Percentiles rank a stretch among this genome's conserved stretches.
Conservation (phyloP, 192 early-diverging fungal species). For the Gaertneriomyces sp. region DNA sequence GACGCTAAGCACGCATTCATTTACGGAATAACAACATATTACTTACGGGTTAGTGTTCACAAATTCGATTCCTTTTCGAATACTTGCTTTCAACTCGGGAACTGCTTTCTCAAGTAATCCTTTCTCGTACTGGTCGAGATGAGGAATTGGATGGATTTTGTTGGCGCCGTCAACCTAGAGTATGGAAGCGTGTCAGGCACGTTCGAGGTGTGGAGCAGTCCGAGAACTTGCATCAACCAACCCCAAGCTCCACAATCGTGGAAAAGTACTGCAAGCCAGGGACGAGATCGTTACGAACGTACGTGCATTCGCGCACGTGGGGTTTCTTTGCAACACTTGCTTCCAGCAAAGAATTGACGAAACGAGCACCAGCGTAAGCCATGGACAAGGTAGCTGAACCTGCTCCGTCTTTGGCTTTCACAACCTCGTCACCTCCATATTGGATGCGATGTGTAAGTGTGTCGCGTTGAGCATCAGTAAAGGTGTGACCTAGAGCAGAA, state of each 20-base stretch:
- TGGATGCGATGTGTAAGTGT: constrained; percentile 92
- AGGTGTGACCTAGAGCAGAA: constrained; percentile 62
- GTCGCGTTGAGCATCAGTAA: constrained; percentile 78
- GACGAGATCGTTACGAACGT: constrained; percentile 40
- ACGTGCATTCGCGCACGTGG: constrained; percentile 51
- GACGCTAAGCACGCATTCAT: too few relatives aligned
- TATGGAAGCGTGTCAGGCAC: background rate
- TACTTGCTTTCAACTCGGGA: too few relatives aligned
- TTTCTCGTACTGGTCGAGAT: constrained; percentile 46
- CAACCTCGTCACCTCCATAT: constrained; percentile 97
- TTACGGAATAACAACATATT: too few relatives aligned
- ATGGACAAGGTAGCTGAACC: constrained; percentile 44
- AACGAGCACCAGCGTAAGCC: constrained; percentile 39
- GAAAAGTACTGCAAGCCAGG: constrained; percentile 53
- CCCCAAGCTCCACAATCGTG: constrained; percentile 50
- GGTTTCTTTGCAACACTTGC: constrained; percentile 49
- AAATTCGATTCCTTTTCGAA: too few relatives aligned
- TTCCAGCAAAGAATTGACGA: constrained; percentile 47
- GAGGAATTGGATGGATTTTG: constrained; percentile 47
- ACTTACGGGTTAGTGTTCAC: too few relatives aligned
- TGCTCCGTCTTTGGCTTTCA: constrained; percentile 96
- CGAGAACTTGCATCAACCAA: constrained; percentile 17
- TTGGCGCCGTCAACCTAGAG: constrained; percentile 43
- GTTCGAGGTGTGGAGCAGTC: background rate
- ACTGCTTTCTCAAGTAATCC: constrained; percentile 13